Percentiles rank a stretch among this genome's conserved stretches.
These are phyloP conservation scores for Suillus brevipes DNA, from an alignment of 768 basidiomycete genomes.

Conservation along the genomic window DNA sequence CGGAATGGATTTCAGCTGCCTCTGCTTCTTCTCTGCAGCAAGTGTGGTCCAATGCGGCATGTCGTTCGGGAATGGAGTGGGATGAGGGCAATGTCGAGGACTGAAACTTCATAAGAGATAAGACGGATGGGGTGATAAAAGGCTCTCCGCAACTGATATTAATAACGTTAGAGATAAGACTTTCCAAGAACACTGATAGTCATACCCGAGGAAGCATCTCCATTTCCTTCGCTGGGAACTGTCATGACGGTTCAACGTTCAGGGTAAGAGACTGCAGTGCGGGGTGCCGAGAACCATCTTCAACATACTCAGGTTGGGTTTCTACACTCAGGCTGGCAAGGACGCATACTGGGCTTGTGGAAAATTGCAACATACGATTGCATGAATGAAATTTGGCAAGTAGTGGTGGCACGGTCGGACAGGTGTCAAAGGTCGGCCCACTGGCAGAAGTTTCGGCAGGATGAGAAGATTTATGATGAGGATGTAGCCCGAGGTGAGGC, in stretches of 20 bases:
- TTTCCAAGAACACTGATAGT: neutral
- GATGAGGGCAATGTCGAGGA: neutral
- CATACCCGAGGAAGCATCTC: neutral
- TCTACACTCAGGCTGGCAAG: neutral
- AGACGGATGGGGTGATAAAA: neutral
- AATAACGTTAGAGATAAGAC: constrained; percentile 2
- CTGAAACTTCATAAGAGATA: neutral
- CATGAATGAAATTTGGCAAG: neutral
- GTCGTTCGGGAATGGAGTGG: neutral
- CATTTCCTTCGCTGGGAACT: neutral
- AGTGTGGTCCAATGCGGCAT: constrained; percentile 50
- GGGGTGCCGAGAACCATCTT: neutral
- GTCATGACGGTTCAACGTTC: neutral
- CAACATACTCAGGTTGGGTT: neutral
- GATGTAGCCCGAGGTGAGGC: neutral
- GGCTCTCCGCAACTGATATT: neutral
- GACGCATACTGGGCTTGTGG: neutral
- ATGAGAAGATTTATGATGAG: neutral
- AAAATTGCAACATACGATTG: neutral
- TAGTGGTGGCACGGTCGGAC: neutral
- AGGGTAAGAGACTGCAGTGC: neutral
- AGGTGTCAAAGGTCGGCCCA: neutral
- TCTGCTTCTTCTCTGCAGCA: constrained; percentile 51
- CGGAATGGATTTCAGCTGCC: constrained; percentile 59
- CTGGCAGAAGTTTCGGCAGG: neutral